Conservation (phyloP, 805 yeast species). For the Candida michaelii region DNA sequence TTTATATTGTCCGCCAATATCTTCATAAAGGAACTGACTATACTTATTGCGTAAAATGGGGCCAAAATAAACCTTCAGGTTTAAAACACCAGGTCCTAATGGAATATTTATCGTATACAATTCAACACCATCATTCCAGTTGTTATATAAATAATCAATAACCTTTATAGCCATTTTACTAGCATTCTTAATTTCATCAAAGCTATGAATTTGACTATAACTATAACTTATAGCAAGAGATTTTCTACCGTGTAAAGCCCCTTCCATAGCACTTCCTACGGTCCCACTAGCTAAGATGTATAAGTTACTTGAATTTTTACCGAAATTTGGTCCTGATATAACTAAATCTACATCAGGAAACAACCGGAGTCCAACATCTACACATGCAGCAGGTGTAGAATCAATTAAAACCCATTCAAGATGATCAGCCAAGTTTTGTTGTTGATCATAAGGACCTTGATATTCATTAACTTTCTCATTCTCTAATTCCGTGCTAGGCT, state of each 20-base stretch:
- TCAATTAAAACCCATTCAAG: slow-evolving; percentile 86
- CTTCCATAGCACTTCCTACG: slow-evolving; percentile 96
- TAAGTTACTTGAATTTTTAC: slow-evolving; percentile 86
- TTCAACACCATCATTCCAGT: slow-evolving; percentile 49
- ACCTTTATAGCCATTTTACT: slow-evolving; percentile 65
- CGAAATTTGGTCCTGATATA: slow-evolving; percentile 93
- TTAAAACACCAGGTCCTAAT: slow-evolving; percentile 49
- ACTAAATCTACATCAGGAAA: slow-evolving; percentile 64
- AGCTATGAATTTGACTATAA: slow-evolving; percentile 55
- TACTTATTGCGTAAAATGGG: slow-evolving; percentile 83
- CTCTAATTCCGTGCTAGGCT: slow-evolving; percentile 48
- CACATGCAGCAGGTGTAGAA: slow-evolving; percentile 96
- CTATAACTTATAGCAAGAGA: slow-evolving; percentile 86
- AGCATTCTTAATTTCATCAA: slow-evolving; percentile 57
- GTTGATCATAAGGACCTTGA: slow-evolving; percentile 61
- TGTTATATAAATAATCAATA: slow-evolving; percentile 53
- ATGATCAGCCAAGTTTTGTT: slow-evolving; percentile 23
- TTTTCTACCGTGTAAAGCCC: slow-evolving; percentile 66
- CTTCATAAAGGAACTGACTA: slow-evolving; percentile 58
- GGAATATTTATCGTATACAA: slow-evolving; percentile 87
- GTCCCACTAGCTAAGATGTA: slow-evolving; percentile 93
- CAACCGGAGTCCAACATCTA: slow-evolving; percentile 83
- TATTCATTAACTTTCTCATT: slow-evolving; percentile 38
- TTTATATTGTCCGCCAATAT: slow-evolving; percentile 40
- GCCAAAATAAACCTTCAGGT: slow-evolving; percentile 66